A percentile compares a stretch with the other conserved stretches of the same genome.
These are phyloP conservation scores for Talaromyces stipitatus DNA, from an alignment of 495 filamentous ascomycete genomes.

Conservation along the genomic window DNA sequence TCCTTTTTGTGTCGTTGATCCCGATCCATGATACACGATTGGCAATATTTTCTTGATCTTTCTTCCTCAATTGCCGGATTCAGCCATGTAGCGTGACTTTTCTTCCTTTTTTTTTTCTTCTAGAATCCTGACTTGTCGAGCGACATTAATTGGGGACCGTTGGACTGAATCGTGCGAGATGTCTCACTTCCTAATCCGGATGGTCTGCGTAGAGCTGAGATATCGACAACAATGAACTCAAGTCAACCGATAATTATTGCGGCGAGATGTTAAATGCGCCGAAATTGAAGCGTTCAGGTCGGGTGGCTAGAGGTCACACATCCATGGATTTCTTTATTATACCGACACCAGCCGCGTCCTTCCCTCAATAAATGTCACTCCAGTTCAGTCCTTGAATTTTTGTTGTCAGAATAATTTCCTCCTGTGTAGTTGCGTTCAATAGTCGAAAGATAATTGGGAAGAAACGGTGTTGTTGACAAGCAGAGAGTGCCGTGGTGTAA, in stretches of 20 bases:
- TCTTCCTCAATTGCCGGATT: background rate
- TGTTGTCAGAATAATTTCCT: too few species aligned
- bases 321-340: background rate
- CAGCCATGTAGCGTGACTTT: background rate
- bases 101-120: background rate
- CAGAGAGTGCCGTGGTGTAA: background rate
- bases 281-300: background rate
- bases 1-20: background rate
- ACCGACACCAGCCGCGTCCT: background rate
- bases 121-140: background rate
- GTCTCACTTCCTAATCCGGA: background rate
- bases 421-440: too few species aligned
- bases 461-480: background rate
- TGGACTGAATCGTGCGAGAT: background rate
- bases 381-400: too few species aligned
- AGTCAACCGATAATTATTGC: background rate
- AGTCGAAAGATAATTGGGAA: too few species aligned
- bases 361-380: background rate
- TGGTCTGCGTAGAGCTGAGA: background rate
- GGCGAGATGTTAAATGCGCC: background rate
- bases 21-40: background rate
- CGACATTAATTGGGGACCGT: background rate
- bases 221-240: background rate
- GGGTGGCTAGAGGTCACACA: background rate
- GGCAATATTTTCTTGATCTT: background rate